phyloP scores from a whole-genome alignment of 257 asterid genomes.

The Nicotiana tabacum region DNA sequence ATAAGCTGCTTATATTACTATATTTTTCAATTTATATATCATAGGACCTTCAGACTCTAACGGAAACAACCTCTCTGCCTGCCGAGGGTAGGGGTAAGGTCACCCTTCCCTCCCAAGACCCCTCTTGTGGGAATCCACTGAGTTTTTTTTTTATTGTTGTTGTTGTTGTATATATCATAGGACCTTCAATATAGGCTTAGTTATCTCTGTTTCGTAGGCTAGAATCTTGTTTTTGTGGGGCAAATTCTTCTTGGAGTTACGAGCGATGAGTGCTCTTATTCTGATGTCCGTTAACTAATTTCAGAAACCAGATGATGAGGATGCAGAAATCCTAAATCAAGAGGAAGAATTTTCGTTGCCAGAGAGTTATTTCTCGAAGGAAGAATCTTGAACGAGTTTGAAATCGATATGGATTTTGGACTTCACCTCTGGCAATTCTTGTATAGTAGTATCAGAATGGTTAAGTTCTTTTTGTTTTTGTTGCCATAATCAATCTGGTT shows the following conservation, averaged over 20 bases:
- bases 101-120: too few relatives aligned
- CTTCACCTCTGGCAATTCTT: background rate
- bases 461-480: background rate
- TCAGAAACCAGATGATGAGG: conserved; percentile 90
- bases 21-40: background rate
- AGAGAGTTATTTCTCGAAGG: conserved; percentile 52
- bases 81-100: too few relatives aligned
- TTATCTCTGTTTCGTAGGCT: background rate
- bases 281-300: conserved; percentile 3
- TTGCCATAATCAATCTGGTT: background rate
- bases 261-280: background rate
- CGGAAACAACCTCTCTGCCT: too few relatives aligned
- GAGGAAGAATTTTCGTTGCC: conserved; percentile 92
- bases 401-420: background rate
- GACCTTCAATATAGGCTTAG: background rate
- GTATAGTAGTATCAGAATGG: conserved; percentile 2
- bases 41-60: background rate
- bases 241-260: background rate
- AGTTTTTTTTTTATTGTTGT: too few relatives aligned
- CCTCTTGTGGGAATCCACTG: too few relatives aligned
- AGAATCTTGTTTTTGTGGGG: background rate
- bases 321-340: conserved; percentile 49
- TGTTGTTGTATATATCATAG: background rate
- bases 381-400: conserved; percentile 39
- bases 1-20: background rate